Conservation (phyloP, 305 asterid species). For the Andrographis paniculata region DNA sequence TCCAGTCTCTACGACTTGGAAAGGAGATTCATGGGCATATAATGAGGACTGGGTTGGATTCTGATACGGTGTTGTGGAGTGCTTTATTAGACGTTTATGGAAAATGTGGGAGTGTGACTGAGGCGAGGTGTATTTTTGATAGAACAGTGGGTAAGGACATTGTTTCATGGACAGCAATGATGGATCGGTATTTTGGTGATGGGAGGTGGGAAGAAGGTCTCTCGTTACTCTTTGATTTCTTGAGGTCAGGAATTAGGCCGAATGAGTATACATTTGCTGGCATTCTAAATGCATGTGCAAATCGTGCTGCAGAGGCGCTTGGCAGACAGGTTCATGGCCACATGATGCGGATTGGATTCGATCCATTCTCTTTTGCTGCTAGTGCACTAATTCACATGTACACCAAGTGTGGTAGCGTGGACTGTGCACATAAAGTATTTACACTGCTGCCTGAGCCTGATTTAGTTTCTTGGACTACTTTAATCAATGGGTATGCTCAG, state of each 20-base stretch:
- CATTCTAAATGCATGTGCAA: conserved; percentile 59
- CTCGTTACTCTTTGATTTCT: conserved; percentile 41
- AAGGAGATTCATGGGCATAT: conserved; percentile 78
- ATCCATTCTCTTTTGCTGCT: conserved; percentile 62
- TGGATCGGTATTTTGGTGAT: conserved; percentile 64
- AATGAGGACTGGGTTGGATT: conserved; percentile 46
- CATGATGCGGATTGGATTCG: conserved; percentile 51
- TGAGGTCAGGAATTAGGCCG: conserved; percentile 47
- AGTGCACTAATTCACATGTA: conserved; percentile 88
- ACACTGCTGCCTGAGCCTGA: conserved; percentile 42
- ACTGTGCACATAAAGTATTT: conserved; percentile 45
- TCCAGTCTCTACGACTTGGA: conserved; percentile 48
- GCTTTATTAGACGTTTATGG: conserved; percentile 74
- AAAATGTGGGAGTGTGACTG: conserved; percentile 62
- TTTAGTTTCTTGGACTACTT: conserved; percentile 73
- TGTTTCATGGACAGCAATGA: conserved; percentile 78
- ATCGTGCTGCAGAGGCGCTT: conserved; percentile 45
- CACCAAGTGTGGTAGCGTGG: conserved; percentile 67
- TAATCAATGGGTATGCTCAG: conserved; percentile 78
- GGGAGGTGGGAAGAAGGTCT: conserved; percentile 67
- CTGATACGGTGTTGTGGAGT: conserved; percentile 72
- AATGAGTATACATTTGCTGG: conserved; percentile 72
- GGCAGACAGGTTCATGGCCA: conserved; percentile 73
- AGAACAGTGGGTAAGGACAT: conserved; percentile 53
- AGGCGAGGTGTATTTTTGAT: conserved; percentile 64